Conservation (phyloP, 495 filamentous ascomycete species). For the Xylaria bambusicola region DNA sequence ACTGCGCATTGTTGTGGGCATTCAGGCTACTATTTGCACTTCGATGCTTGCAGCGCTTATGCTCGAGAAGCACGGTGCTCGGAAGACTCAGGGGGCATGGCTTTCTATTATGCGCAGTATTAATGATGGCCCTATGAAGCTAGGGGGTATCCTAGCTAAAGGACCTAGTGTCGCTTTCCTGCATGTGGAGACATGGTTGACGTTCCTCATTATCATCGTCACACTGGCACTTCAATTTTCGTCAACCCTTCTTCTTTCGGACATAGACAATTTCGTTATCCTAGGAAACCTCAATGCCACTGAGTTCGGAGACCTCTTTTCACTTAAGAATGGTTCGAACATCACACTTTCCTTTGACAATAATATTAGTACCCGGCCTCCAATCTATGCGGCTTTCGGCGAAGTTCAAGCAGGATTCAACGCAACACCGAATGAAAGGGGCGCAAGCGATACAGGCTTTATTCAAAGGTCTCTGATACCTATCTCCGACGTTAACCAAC, state of each 20-base stretch:
- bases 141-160: not conserved
- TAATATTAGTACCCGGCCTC: not conserved
- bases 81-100: not conserved
- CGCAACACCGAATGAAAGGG: not conserved
- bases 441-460: not conserved
- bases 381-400: not conserved
- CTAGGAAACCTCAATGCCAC: not conserved
- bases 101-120: not conserved
- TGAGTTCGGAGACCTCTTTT: too few relatives aligned
- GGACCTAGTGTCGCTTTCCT: not conserved
- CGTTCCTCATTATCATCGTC: not conserved
- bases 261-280: not conserved
- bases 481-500: not conserved
- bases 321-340: too few relatives aligned
- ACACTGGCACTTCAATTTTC: slow-evolving; percentile 3
- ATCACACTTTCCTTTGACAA: too few relatives aligned
- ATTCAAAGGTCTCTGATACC: not conserved
- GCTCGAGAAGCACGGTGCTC: not conserved
- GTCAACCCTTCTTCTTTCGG: not conserved
- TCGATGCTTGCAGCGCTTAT: slow-evolving; percentile 4
- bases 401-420: not conserved
- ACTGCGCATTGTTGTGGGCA: not conserved
- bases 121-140: not conserved
- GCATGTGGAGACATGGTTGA: not conserved
- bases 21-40: slow-evolving; percentile 3